Evolutionary conservation across 495 filamentous ascomycete genomes (phyloP).

Genomic region (Penicilliopsis zonata): DNA sequence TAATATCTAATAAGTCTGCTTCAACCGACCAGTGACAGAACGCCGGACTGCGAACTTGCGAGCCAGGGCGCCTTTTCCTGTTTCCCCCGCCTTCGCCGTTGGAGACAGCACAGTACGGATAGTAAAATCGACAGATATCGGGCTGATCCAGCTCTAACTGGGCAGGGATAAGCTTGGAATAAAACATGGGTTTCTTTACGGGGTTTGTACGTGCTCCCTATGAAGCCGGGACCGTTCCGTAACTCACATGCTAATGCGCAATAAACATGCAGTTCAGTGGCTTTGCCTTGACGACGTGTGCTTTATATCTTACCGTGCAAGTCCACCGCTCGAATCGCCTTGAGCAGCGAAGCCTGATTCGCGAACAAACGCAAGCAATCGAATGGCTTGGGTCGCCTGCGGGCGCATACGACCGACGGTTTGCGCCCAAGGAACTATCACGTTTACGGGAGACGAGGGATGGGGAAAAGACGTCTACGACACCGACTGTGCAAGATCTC

Average conservation of each 20-base stretch:
- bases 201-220: conserved; percentile 57
- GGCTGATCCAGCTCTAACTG: neutral
- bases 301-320: conserved; percentile 69
- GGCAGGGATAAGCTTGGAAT: neutral
- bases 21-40: too few relatives aligned
- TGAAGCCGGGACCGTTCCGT: neutral
- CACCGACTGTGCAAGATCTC: conserved; percentile 44
- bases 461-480: conserved; percentile 10
- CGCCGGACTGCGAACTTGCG: too few relatives aligned
- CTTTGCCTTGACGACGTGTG: conserved; percentile 69
- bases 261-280: conserved; percentile 47
- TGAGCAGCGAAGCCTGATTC: conserved; percentile 58
- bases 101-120: too few relatives aligned
- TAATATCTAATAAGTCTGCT: too few relatives aligned
- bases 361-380: conserved; percentile 52
- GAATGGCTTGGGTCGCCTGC: conserved; percentile 39
- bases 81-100: too few relatives aligned
- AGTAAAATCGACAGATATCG: too few relatives aligned
- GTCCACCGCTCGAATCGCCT: conserved; percentile 61
- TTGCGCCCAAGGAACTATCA: conserved; percentile 16
- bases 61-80: too few relatives aligned
- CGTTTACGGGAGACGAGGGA: conserved; percentile 17
- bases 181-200: conserved; percentile 60
- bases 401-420: conserved; percentile 30
- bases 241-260: neutral